These are phyloP conservation scores for Serendipita indica DNA, from an alignment of 768 basidiomycete genomes.

Conservation along the genomic window DNA sequence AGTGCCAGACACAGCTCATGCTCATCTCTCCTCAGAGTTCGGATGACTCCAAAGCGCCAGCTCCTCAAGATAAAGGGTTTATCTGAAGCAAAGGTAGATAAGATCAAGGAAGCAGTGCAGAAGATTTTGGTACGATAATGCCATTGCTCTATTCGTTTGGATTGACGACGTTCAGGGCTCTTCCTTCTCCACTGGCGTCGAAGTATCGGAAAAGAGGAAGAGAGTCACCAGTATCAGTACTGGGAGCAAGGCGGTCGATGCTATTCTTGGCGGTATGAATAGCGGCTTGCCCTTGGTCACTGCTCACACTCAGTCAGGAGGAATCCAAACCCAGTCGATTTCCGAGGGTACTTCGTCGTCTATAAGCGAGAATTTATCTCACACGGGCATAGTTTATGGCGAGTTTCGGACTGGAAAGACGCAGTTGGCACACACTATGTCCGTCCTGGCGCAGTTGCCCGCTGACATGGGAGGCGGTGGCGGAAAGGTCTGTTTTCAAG, in stretches of 20 bases:
- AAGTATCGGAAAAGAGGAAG: constrained; percentile 76
- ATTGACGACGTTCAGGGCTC: constrained; percentile 45
- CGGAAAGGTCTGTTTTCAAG: constrained; percentile 45
- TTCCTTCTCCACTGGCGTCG: constrained; percentile 80
- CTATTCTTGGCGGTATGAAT: constrained; percentile 66
- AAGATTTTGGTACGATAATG: constrained; percentile 52
- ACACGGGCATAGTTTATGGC: constrained; percentile 54
- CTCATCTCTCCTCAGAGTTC: no score
- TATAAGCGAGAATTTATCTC: not conserved
- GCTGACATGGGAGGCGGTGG: constrained; percentile 79
- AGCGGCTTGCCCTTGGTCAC: not conserved
- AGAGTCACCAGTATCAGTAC: constrained; percentile 75
- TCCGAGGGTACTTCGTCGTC: constrained; percentile 49
- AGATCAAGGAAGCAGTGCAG: constrained; percentile 91
- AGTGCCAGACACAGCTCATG: no score
- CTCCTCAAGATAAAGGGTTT: constrained; percentile 95
- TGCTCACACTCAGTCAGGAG: constrained; percentile 34
- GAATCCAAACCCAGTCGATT: constrained; percentile 84
- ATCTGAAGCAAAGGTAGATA: constrained; percentile 95
- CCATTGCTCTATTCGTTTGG: not conserved
- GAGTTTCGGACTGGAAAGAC: constrained; percentile 96
- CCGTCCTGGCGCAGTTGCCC: constrained; percentile 79
- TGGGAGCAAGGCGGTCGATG: constrained; percentile 83
- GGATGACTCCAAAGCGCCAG: constrained; percentile 81
- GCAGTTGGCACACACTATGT: constrained; percentile 90